Base-by-base conservation (phyloP, 106 monocot species). In the Amphibolis antarctica region DNA sequence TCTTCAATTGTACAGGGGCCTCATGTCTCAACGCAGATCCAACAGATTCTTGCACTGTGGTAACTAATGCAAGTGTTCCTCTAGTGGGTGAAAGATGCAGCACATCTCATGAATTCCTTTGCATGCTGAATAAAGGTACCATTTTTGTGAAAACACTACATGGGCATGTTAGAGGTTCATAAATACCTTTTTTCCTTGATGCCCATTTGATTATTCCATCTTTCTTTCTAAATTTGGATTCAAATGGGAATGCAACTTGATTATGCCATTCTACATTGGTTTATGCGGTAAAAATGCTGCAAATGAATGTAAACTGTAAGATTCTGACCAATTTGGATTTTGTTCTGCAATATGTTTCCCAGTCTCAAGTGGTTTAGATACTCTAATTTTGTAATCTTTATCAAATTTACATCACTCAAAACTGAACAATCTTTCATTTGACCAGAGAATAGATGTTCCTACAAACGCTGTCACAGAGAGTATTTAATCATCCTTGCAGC, bases 401-500 rank as follows among this genome's bases (percentile, higher is more conserved):
- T 1, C 18, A n/a, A n/a, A 15, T 48, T 48, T n/a, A 48, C 48
- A 48, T 48, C 10, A 48, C 18, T n/a, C 18, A 13, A 2, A 15
- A 22, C 36, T 36, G 36, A 36, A 36, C 36, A 27, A 3, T 65
- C 48, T 46, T 48, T 44, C 28, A 18, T 62, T 49, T n/a, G 69
- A 55, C 11, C 82, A 86, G 89, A 69, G 59, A 71, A 71, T 55
- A 82, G 69, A 77, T 90, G 81, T 62, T 46, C 44, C 71, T 70
- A 71, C 52, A 81, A 80, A 25, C 83, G 78, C 36, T 90, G 90
- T 76, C 90, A 89, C 64, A 64, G 73, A 55, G 96, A 98, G 62
- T 98, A 98, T 65, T 66, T 80, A 68, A 78, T 98, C 60, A 77
- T 86, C 69, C 86, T 98, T 55, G 79, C 74, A 15, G 78, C 65